Evolutionary conservation across 1,139 yeast genomes (phyloP).

Genomic region (Yarrowia galli): DNA sequence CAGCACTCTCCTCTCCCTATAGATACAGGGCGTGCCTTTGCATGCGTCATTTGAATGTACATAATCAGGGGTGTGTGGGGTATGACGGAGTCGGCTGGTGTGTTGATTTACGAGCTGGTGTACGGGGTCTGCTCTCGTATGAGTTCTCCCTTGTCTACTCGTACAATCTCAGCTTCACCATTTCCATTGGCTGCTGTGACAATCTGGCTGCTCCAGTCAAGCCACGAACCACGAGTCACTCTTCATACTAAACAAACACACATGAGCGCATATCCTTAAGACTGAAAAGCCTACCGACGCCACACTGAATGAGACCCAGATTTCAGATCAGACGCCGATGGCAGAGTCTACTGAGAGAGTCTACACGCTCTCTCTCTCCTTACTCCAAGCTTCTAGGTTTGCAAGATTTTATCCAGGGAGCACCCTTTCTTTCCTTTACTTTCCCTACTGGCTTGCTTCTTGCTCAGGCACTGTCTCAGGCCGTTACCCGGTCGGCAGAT

Average conservation of each 20-base stretch:
- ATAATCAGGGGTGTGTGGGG: slow-evolving; percentile 28
- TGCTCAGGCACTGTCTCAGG: background rate
- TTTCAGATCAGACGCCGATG: too few relatives aligned
- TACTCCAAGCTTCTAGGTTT: background rate
- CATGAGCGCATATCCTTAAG: slow-evolving; percentile 9
- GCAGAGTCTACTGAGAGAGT: too few relatives aligned
- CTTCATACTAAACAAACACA: background rate
- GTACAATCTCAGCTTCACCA: background rate
- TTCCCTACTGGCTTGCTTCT: background rate
- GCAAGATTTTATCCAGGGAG: too few relatives aligned
- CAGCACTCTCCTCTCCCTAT: background rate
- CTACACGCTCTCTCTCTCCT: background rate
- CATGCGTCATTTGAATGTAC: slow-evolving; percentile 5
- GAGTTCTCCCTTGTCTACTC: background rate
- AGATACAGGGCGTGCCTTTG: background rate
- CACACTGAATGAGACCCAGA: background rate
- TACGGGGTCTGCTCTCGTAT: background rate
- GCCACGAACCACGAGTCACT: slow-evolving; percentile 34
- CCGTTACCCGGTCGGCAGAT: background rate
- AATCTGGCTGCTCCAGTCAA: slow-evolving; percentile 19
- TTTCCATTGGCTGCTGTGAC: background rate
- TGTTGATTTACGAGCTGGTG: background rate
- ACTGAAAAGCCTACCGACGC: background rate
- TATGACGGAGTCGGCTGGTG: background rate
- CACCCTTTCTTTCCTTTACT: background rate